These are phyloP conservation scores for Phytophthora hybrid DNA, from an alignment of 352 stramenopile genomes.

Conservation along the genomic window DNA sequence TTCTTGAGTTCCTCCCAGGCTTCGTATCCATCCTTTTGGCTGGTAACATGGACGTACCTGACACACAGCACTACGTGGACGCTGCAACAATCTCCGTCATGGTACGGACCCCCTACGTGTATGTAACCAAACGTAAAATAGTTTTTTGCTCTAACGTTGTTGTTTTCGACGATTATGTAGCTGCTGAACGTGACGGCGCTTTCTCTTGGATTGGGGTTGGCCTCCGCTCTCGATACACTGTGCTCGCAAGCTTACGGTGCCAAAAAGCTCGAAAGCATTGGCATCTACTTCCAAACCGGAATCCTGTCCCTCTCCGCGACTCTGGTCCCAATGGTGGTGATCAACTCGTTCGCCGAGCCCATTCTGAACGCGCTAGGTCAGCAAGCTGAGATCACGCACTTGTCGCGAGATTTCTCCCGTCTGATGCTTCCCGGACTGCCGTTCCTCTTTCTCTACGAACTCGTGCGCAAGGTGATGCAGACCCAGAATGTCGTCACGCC, in stretches of 20 bases:
- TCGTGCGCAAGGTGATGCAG: slow-evolving; percentile 78
- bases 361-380: slow-evolving; percentile 54
- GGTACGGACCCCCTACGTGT: slow-evolving; percentile 25
- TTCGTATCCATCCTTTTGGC: slow-evolving; percentile 59
- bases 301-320: slow-evolving; percentile 51
- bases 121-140: too few relatives aligned
- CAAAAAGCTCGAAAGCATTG: slow-evolving; percentile 62
- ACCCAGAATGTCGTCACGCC: slow-evolving; percentile 76
- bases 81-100: slow-evolving; percentile 58
- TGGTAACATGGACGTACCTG: slow-evolving; percentile 60
- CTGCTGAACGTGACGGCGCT: slow-evolving; percentile 71
- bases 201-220: slow-evolving; percentile 63
- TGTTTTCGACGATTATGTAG: slow-evolving; percentile 16
- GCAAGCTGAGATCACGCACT: slow-evolving; percentile 49
- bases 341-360: slow-evolving; percentile 60
- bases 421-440: slow-evolving; percentile 67
- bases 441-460: slow-evolving; percentile 81
- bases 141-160: not conserved
- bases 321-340: slow-evolving; percentile 54
- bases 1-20: slow-evolving; percentile 48
- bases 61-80: slow-evolving; percentile 67
- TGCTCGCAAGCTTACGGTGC: slow-evolving; percentile 72
- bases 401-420: slow-evolving; percentile 63
- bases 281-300: slow-evolving; percentile 77
- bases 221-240: slow-evolving; percentile 79